These are phyloP conservation scores for Trichoderma koningiopsis DNA, from an alignment of 2,329 filamentous ascomycete species.

Conservation along the genomic window DNA sequence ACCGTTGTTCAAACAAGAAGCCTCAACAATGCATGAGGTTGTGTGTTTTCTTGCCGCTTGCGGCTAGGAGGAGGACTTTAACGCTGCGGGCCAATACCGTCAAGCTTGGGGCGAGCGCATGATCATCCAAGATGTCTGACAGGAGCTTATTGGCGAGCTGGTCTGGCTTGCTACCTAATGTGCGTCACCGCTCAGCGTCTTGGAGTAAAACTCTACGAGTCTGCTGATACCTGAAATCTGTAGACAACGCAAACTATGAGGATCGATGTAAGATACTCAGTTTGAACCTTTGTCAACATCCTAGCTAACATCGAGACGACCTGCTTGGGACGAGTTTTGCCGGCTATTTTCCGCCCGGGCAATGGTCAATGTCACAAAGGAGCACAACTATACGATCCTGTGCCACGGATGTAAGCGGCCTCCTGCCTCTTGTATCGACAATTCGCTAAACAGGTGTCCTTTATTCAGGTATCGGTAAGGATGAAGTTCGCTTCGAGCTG, in stretches of 20 bases:
- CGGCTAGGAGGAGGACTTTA: slow-evolving; percentile 26
- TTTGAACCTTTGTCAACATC: too few species aligned
- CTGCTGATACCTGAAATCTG: background rate
- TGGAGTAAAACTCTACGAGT: too few species aligned
- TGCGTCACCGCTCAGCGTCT: background rate
- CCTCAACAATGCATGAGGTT: too few species aligned
- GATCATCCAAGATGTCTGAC: slow-evolving; percentile 62
- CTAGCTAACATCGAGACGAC: too few species aligned
- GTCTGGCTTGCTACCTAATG: slow-evolving; percentile 76
- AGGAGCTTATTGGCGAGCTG: slow-evolving; percentile 74
- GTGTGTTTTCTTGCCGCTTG: too few species aligned
- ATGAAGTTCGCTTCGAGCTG: slow-evolving; percentile 8
- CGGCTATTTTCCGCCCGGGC: slow-evolving; percentile 67
- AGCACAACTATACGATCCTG: slow-evolving; percentile 43
- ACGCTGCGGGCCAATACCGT: slow-evolving; percentile 68
- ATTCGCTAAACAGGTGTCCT: too few species aligned
- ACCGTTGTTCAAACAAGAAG: too few species aligned
- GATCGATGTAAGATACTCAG: slow-evolving; percentile 39
- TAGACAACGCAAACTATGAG: slow-evolving; percentile 60
- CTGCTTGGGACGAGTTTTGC: slow-evolving; percentile 32
- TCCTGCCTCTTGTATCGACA: too few species aligned
- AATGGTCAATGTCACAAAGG: slow-evolving; percentile 39
- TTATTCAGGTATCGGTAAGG: too few species aligned
- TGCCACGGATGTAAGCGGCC: slow-evolving; percentile 28
- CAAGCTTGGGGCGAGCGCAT: slow-evolving; percentile 43